A percentile compares a stretch with the other conserved stretches of the same genome.
Conservation (phyloP, 345 rosid genomes). For the Capsella bursapastoris region DNA sequence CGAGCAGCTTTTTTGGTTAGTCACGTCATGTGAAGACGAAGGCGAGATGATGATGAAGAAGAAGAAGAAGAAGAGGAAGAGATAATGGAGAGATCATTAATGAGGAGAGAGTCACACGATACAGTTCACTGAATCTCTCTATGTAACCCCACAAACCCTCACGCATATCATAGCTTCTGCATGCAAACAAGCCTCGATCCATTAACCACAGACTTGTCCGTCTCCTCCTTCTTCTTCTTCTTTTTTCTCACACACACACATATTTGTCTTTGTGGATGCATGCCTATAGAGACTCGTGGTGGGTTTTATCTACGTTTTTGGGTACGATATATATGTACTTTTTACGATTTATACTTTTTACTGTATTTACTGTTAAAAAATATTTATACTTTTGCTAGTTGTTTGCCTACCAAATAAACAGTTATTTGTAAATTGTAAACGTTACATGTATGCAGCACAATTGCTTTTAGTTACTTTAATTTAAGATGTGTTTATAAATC, state of each 20-base stretch:
- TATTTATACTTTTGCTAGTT: too few species aligned
- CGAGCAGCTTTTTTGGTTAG: constrained; percentile 41
- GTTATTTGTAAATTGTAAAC: too few species aligned
- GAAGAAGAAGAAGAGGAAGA: constrained; percentile 1
- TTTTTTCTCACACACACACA: constrained; percentile 3
- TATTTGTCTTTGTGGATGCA: neutral
- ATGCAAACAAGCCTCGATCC: constrained; percentile 41
- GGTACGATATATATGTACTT: neutral
- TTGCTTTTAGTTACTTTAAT: too few species aligned
- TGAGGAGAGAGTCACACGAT: constrained; percentile 34
- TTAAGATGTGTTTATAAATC: too few species aligned
- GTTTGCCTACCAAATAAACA: too few species aligned
- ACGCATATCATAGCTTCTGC: constrained; percentile 38
- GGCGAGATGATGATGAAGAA: neutral
- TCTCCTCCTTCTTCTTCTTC: constrained; percentile 25
- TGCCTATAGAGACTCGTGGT: neutral
- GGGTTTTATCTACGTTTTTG: neutral
- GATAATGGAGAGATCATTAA: constrained; percentile 34
- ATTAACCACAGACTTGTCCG: constrained; percentile 34
- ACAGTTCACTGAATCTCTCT: constrained; percentile 40
- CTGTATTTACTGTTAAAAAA: too few species aligned
- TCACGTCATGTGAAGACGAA: constrained; percentile 39
- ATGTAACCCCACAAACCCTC: constrained; percentile 43
- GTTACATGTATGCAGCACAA: too few species aligned
- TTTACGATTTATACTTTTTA: neutral